Conservation (phyloP, 1,139 yeast species). For the Sugiyamaella sp. region DNA sequence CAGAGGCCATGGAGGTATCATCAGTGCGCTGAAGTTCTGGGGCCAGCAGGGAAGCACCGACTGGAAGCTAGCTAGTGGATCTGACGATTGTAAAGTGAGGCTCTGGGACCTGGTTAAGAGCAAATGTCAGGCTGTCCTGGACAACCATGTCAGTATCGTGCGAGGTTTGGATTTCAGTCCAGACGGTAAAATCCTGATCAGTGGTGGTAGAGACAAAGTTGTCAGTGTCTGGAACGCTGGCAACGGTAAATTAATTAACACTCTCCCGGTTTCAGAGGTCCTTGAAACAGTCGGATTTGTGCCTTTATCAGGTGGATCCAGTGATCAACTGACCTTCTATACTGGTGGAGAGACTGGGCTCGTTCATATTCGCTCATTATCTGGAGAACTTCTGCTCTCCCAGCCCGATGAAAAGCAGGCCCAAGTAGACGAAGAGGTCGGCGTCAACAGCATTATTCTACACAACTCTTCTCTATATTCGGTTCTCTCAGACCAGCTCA, state of each 20-base stretch:
- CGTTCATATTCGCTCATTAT: conserved; percentile 61
- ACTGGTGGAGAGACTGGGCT: conserved; percentile 84
- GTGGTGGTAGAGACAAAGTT: conserved; percentile 91
- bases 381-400: conserved; percentile 20
- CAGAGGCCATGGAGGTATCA: conserved; percentile 93
- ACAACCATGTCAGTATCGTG: conserved; percentile 83
- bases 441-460: conserved; percentile 51
- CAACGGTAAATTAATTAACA: conserved; percentile 58
- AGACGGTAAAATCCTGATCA: conserved; percentile 59
- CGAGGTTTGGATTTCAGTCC: conserved; percentile 73
- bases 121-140: conserved; percentile 60
- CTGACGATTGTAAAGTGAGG: conserved; percentile 75
- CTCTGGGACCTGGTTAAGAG: conserved; percentile 91
- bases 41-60: conserved; percentile 60
- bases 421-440: conserved; percentile 64
- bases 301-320: conserved; percentile 41
- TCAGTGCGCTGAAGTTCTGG: conserved; percentile 73
- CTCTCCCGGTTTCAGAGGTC: conserved; percentile 74
- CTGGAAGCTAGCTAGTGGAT: conserved; percentile 86
- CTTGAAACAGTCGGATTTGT: conserved; percentile 82
- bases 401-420: conserved; percentile 21
- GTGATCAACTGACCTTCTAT: conserved; percentile 41
- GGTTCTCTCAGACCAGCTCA: conserved; percentile 83
- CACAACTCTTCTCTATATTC: conserved; percentile 37
- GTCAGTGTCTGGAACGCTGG: conserved; percentile 59